A percentile compares a stretch with the other conserved stretches of the same genome.
Evolutionary conservation across 2,329 filamentous ascomycete genomes (phyloP).

Genomic region (Arthrobotrys sinensis): DNA sequence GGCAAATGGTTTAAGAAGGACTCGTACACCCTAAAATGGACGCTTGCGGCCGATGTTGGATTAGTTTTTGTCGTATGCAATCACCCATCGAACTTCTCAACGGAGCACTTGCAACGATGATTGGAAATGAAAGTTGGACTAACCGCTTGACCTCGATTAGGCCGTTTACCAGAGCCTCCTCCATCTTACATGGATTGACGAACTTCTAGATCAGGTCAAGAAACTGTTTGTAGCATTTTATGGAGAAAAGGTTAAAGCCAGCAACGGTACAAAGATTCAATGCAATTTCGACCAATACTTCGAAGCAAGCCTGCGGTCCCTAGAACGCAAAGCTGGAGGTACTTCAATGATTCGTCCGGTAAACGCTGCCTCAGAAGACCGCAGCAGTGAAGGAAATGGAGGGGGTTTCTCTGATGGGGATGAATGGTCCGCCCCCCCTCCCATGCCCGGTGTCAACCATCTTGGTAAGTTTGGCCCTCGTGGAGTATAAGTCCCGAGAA

Average conservation of each 20-base stretch:
- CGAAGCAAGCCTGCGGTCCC: constrained; percentile 88
- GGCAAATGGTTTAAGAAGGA: constrained; percentile 85
- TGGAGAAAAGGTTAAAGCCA: constrained; percentile 85
- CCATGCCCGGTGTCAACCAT: constrained; percentile 48
- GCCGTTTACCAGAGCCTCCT: constrained; percentile 97
- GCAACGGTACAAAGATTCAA: constrained; percentile 82
- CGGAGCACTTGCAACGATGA: too few relatives aligned
- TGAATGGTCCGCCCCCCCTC: constrained; percentile 50
- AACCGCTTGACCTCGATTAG: constrained; percentile 69
- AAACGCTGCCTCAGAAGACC: constrained; percentile 2
- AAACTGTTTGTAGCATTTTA: constrained; percentile 93
- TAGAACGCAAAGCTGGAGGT: constrained; percentile 74
- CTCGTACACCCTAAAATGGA: constrained; percentile 96
- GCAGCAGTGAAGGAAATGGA: constrained; percentile 3
- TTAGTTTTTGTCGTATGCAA: constrained; percentile 89
- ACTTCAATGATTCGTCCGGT: not conserved
- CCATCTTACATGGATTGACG: constrained; percentile 96
- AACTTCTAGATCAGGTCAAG: constrained; percentile 93
- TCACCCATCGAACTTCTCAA: constrained; percentile 35
- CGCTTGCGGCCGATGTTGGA: constrained; percentile 89
- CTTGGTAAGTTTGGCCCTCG: constrained; percentile 4
- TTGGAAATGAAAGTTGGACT: constrained; percentile 12
- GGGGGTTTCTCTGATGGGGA: constrained; percentile 27
- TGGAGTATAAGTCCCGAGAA: not conserved
- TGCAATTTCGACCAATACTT: constrained; percentile 95